Evolutionary conservation across 1,284 basidiomycete species (phyloP), one percentile per base, ranked within the genome.

Genomic region (Xanthoconium separans): DNA sequence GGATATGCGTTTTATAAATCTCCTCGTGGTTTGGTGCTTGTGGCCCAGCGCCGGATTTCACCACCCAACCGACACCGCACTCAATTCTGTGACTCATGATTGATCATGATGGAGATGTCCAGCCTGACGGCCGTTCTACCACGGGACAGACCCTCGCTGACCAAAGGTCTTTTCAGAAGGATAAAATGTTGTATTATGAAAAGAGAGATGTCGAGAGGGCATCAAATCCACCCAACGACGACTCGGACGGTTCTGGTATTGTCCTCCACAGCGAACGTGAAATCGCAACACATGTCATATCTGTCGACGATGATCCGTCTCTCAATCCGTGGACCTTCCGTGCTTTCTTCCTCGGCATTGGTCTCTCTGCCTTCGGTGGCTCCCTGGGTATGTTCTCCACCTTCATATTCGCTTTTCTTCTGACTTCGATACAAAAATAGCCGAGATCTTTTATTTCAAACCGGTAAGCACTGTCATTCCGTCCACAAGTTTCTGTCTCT

Each of bases 391-490:
- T 54, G 55, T 50, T 39, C 5, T 11, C 43, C 11, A 33, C n/a
- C 5, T 4, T 16, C 22, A 2, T 27, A 15, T 16, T 22, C n/a
- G 22, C 8, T 7, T 39, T 6, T 34, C 16, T 41, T 42, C n/a
- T 15, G 16, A 18, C 44, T 22, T 50, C 41, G 1, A 44, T 36
- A 12, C 7, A n/a, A 16, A 10, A 68, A 7, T 33, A 58, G 71
- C 80, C 4, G 76, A 84, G 47, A 84, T 85, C 34, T 84, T 83
- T 61, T 85, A 83, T 53, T 86, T 85, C 68, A 84, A 84, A 73
- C 81, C 82, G 3, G 68, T 70, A 37, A 46, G 59, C 6, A 3
- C 31, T 2, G 3, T 37, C 22, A n/a, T n/a, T 2, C 12, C 27
- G 24, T 8, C 24, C 3, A 9, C 22, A 20, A 24, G 2, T 13